Conservation (phyloP, 306 rosid genomes). For the Rosa persica region DNA sequence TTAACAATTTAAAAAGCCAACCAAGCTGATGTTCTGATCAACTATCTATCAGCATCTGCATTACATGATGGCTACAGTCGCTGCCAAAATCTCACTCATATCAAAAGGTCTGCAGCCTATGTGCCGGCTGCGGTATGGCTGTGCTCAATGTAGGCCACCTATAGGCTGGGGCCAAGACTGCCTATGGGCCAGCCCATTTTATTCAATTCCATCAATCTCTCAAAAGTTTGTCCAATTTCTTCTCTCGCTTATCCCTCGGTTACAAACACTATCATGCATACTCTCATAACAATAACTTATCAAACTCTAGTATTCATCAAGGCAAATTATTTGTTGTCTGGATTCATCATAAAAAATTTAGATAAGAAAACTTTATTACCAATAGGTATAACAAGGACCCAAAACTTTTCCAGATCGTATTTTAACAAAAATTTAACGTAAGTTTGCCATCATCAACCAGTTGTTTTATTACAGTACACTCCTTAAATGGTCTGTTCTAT, state of each 20-base stretch:
- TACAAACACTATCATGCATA: background rate
- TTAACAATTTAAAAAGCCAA: background rate
- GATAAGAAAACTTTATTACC: background rate
- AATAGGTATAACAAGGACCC: background rate
- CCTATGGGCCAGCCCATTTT: background rate
- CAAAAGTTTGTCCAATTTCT: background rate
- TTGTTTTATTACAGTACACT: background rate
- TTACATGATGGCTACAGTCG: background rate
- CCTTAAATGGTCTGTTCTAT: background rate
- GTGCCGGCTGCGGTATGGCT: background rate
- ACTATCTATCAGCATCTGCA: background rate
- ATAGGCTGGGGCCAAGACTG: background rate
- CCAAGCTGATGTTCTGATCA: background rate
- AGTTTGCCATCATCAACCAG: background rate
- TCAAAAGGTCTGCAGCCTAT: background rate
- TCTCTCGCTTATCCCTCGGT: background rate
- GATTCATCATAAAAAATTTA: background rate
- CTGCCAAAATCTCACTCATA: background rate
- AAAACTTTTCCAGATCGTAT: background rate
- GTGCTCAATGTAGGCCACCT: background rate
- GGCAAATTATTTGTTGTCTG: background rate
- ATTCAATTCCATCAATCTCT: background rate
- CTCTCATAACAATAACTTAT: background rate
- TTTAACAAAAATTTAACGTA: background rate
- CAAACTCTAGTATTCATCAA: background rate